Conservation (phyloP, 179 eudicot genomes). For the Nepenthes alata region DNA sequence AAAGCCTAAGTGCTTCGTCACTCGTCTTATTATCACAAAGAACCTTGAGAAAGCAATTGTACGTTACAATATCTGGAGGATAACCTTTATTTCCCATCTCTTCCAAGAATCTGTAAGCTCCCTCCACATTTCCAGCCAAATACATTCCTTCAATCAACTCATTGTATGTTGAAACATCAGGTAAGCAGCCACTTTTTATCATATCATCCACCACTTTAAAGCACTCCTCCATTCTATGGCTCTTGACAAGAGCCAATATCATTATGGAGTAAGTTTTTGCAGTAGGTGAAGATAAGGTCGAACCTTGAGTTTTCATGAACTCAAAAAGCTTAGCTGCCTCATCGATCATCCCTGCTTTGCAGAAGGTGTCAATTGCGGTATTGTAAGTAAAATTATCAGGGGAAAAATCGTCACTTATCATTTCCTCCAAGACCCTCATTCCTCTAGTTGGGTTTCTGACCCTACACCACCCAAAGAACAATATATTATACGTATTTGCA, state of each 20-base stretch:
- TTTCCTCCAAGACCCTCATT: constrained; percentile 59
- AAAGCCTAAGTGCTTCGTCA: constrained; percentile 58
- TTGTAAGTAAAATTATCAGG: constrained; percentile 77
- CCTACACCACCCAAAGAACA: constrained; percentile 97
- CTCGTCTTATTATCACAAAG: constrained; percentile 61
- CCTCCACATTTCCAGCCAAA: constrained; percentile 51
- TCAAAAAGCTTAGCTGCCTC: constrained; percentile 64
- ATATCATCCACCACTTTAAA: constrained; percentile 57
- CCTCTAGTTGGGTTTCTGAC: constrained; percentile 58
- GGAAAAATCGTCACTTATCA: constrained; percentile 46
- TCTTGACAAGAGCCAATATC: constrained; percentile 57
- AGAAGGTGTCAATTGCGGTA: constrained; percentile 76
- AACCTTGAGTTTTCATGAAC: constrained; percentile 53
- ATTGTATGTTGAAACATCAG: constrained; percentile 85
- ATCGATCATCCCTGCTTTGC: constrained; percentile 58
- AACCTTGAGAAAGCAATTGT: constrained; percentile 87
- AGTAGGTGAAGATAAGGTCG: constrained; percentile 58
- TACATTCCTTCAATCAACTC: constrained; percentile 83
- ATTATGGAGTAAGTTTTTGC: constrained; percentile 73
- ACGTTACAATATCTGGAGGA: constrained; percentile 87
- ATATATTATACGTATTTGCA: constrained; percentile 50
- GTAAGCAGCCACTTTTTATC: constrained; percentile 73
- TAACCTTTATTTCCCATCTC: constrained; percentile 75
- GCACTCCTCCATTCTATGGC: constrained; percentile 46
- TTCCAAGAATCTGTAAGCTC: constrained; percentile 61